Percentiles rank a stretch among this genome's conserved stretches.
Conservation (phyloP, 2,329 filamentous ascomycete species). For the Ophiostoma pallidulum region DNA sequence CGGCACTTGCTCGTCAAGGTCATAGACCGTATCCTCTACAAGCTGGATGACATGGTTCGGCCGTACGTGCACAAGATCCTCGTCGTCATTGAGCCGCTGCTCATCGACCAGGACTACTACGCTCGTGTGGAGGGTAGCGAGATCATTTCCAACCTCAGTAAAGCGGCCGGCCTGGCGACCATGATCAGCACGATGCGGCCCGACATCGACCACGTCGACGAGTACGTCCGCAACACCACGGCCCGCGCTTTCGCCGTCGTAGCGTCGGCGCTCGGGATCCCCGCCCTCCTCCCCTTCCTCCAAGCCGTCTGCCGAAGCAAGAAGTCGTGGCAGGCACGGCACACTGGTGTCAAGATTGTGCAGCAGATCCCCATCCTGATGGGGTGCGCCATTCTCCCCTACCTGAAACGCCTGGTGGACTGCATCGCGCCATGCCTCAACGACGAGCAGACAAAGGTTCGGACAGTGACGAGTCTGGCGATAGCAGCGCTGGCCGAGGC, state of each 20-base stretch:
- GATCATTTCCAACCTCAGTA: slow-evolving; percentile 96
- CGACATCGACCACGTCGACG: slow-evolving; percentile 96
- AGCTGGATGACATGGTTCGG: slow-evolving; percentile 90
- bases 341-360: slow-evolving; percentile 98
- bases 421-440: slow-evolving; percentile 94
- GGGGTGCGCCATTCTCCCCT: slow-evolving; percentile 92
- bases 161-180: slow-evolving; percentile 90
- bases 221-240: slow-evolving; percentile 97
- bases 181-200: slow-evolving; percentile 99
- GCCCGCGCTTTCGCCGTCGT: slow-evolving; percentile 95
- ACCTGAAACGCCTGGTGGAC: slow-evolving; percentile 91
- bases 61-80: slow-evolving; percentile 98
- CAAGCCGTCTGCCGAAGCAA: slow-evolving; percentile 94
- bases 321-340: slow-evolving; percentile 96
- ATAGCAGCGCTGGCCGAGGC: slow-evolving; percentile 93
- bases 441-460: slow-evolving; percentile 95
- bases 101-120: slow-evolving; percentile 99
- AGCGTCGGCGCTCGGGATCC: slow-evolving; percentile 90
- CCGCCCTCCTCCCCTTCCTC: slow-evolving; percentile 87
- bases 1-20: slow-evolving; percentile 98
- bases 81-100: slow-evolving; percentile 95
- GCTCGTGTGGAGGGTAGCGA: slow-evolving; percentile 95
- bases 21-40: slow-evolving; percentile 96
- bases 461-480: slow-evolving; percentile 89
- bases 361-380: slow-evolving; percentile 98